Percentiles rank a stretch among this genome's conserved stretches.
Evolutionary conservation across 2,329 filamentous ascomycete genomes (phyloP).

Genomic region (Aureobasidium lini): DNA sequence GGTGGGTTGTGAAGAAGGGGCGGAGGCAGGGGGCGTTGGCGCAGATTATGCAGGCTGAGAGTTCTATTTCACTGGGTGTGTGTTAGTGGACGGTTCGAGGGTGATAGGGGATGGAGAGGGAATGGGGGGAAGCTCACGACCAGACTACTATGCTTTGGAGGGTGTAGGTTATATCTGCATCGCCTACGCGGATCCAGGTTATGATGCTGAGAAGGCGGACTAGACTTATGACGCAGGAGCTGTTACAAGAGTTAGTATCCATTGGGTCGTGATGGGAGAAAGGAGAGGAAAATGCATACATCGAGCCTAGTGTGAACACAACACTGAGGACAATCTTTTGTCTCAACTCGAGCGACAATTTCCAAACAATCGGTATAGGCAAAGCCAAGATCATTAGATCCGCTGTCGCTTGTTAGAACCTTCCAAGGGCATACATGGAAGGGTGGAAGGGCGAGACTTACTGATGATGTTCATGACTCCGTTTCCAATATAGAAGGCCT

Average conservation of each 20-base stretch:
- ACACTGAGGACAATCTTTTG: slow-evolving; percentile 45
- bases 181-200: not conserved
- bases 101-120: not conserved
- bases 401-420: not conserved
- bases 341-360: slow-evolving; percentile 42
- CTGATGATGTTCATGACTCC: slow-evolving; percentile 8
- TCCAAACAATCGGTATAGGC: slow-evolving; percentile 48
- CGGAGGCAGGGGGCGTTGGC: slow-evolving; percentile 1
- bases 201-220: slow-evolving; percentile 11
- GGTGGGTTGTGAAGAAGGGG: slow-evolving; percentile 4
- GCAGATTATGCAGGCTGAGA: slow-evolving; percentile 3
- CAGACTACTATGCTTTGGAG: not conserved
- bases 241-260: not conserved
- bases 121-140: not conserved
- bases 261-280: too few relatives aligned
- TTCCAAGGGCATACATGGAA: not conserved
- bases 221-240: slow-evolving; percentile 11
- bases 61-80: not conserved
- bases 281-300: not conserved
- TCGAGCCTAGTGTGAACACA: slow-evolving; percentile 41
- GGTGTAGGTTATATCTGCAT: slow-evolving; percentile 1
- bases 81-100: not conserved
- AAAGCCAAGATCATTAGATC: slow-evolving; percentile 54
- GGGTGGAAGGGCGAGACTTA: not conserved
- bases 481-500: slow-evolving; percentile 9